Conservation (phyloP, 2,329 filamentous ascomycete species). For the Simplicillium aogashimaense region DNA sequence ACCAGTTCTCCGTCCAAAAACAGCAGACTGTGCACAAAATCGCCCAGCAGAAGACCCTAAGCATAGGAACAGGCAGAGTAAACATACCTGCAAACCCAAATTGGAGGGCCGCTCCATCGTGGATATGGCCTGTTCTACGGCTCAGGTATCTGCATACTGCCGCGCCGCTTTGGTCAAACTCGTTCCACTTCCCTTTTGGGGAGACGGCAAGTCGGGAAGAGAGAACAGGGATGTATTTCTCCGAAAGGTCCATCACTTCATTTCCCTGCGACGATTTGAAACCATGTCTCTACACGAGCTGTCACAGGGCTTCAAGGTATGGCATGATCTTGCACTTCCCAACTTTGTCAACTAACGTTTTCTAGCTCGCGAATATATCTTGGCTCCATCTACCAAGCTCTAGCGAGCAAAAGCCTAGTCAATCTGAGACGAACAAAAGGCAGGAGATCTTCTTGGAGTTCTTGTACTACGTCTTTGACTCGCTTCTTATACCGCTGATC, state of each 20-base stretch:
- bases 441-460: constrained; percentile 74
- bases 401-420: constrained; percentile 46
- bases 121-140: constrained; percentile 55
- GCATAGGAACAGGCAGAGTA: too few species aligned
- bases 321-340: constrained; percentile 4
- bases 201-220: constrained; percentile 36
- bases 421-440: constrained; percentile 66
- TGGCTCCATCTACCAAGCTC: constrained; percentile 60
- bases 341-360: constrained; percentile 2
- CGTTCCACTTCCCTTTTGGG: constrained; percentile 70
- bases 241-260: constrained; percentile 64
- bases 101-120: constrained; percentile 35
- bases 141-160: constrained; percentile 77
- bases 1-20: too few species aligned
- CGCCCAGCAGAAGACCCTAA: too few species aligned
- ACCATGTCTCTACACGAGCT: constrained; percentile 70
- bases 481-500: constrained; percentile 76
- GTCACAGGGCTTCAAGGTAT: constrained; percentile 64
- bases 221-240: constrained; percentile 56
- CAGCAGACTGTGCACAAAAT: too few species aligned
- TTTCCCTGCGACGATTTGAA: constrained; percentile 73
- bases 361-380: constrained; percentile 52
- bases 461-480: constrained; percentile 89
- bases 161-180: constrained; percentile 63
- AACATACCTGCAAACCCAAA: too few species aligned